phyloP scores from a whole-genome alignment of 305 asterid species.

The Fraxinus greggii region DNA sequence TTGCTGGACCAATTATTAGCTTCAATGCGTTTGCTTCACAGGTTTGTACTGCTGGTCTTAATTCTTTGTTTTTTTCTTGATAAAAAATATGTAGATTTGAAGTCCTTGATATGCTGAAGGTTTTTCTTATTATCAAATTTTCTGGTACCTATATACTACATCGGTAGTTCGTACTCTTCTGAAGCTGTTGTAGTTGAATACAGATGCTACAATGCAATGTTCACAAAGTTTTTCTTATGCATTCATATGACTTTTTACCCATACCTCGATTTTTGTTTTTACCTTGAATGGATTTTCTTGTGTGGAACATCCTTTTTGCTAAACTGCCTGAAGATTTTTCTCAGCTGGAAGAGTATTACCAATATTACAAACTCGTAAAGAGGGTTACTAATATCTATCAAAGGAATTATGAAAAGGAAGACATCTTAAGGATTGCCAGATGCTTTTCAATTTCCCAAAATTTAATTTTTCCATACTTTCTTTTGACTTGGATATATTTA shows the following conservation, averaged over 20 bases:
- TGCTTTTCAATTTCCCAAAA: neutral
- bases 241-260: neutral
- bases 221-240: neutral
- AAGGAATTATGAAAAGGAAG: conserved; percentile 16
- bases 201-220: conserved; percentile 2
- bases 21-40: conserved; percentile 97
- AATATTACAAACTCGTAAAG: neutral
- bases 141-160: neutral
- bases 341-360: neutral
- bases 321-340: conserved; percentile 7
- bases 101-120: neutral
- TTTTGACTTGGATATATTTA: conserved; percentile 6
- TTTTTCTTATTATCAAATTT: neutral
- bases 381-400: neutral
- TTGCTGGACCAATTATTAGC: conserved; percentile 96
- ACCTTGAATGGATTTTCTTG: conserved; percentile 3
- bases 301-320: neutral
- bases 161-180: neutral
- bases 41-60: conserved; percentile 43
- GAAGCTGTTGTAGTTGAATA: neutral
- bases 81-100: neutral
- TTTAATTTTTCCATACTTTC: conserved; percentile 1
- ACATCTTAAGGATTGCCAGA: conserved; percentile 10
- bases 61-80: conserved; percentile 10
- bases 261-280: neutral